phyloP scores from a whole-genome alignment of 352 stramenopile genomes.

The Globisporangium okanoganense region DNA sequence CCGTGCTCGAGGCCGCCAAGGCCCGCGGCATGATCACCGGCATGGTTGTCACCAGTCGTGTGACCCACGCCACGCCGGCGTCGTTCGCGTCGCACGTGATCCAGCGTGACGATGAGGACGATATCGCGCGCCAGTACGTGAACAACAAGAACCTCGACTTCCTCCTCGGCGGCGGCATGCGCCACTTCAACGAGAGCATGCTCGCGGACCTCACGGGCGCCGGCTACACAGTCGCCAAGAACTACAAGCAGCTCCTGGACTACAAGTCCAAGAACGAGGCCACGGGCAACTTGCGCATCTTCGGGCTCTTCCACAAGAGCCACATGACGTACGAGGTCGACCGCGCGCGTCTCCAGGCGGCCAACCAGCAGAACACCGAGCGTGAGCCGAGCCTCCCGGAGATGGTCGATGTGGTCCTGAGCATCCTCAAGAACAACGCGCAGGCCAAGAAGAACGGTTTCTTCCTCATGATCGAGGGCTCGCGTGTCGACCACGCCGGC shows the following conservation, averaged over 20 bases:
- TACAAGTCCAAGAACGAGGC: slow-evolving; percentile 48
- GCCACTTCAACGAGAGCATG: slow-evolving; percentile 50
- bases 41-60: slow-evolving; percentile 65
- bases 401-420: slow-evolving; percentile 60
- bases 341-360: slow-evolving; percentile 31
- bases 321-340: slow-evolving; percentile 77
- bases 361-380: slow-evolving; percentile 28
- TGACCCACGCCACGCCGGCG: slow-evolving; percentile 57
- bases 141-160: slow-evolving; percentile 72
- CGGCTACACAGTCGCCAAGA: slow-evolving; percentile 47
- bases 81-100: slow-evolving; percentile 52
- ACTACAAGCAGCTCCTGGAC: slow-evolving; percentile 50
- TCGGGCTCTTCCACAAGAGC: slow-evolving; percentile 53
- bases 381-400: slow-evolving; percentile 55
- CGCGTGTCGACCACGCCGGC: slow-evolving; percentile 61
- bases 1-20: slow-evolving; percentile 61
- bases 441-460: slow-evolving; percentile 68
- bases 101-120: slow-evolving; percentile 48
- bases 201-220: slow-evolving; percentile 32
- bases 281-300: slow-evolving; percentile 43
- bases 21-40: slow-evolving; percentile 58
- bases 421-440: slow-evolving; percentile 65
- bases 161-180: slow-evolving; percentile 42
- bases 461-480: slow-evolving; percentile 76
- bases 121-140: slow-evolving; percentile 57